Evolutionary conservation across 2,329 filamentous ascomycete species (phyloP).

Genomic region (Alternaria panax): DNA sequence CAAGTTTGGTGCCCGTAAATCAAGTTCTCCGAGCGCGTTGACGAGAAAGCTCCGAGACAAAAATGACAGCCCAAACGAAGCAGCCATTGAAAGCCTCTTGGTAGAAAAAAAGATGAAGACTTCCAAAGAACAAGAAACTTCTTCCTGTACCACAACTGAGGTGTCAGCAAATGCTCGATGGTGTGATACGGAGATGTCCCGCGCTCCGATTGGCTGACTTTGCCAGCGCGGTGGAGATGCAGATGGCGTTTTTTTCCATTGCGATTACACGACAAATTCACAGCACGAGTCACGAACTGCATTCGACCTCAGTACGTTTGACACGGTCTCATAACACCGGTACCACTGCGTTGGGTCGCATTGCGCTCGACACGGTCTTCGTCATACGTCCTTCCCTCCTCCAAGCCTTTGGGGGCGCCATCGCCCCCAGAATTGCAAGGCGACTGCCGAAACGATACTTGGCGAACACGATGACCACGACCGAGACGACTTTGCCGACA

Average conservation of each 20-base stretch:
- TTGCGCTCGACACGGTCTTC: too few species aligned
- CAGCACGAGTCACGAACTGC: background rate
- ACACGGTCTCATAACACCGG: too few species aligned
- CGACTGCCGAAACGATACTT: constrained; percentile 17
- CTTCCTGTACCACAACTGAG: background rate
- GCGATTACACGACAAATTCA: background rate
- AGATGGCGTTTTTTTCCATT: constrained; percentile 18
- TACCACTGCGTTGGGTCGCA: background rate
- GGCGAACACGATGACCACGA: constrained; percentile 26
- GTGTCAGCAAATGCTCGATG: background rate
- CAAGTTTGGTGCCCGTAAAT: background rate
- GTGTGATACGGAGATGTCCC: constrained; percentile 5
- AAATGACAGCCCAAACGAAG: too few species aligned
- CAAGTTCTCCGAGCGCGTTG: background rate
- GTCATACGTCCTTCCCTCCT: constrained; percentile 30
- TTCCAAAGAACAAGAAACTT: background rate
- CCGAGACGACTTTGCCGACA: constrained; percentile 8
- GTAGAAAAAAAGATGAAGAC: background rate
- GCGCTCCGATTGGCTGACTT: constrained; percentile 23
- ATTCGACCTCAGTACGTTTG: too few species aligned
- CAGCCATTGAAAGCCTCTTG: too few species aligned
- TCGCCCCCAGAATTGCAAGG: constrained; percentile 20
- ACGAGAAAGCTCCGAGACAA: background rate
- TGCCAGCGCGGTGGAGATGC: constrained; percentile 6
- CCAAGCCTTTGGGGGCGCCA: constrained; percentile 33